phyloP scores from a whole-genome alignment of 192 early-diverging fungal genomes.

The Podila epigama region DNA sequence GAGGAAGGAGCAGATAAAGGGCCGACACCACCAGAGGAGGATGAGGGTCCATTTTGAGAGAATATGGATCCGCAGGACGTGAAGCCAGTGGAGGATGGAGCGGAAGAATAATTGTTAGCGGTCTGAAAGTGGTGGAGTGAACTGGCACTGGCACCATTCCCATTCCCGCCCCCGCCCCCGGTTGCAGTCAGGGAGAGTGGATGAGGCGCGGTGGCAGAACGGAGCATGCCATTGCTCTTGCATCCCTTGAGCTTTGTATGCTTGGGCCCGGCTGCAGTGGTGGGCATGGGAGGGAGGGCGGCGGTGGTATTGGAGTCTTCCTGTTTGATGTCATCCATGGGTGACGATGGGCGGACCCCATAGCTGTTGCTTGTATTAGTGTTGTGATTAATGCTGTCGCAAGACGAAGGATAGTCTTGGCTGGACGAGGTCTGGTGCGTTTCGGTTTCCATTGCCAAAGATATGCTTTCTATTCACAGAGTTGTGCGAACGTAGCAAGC shows the following conservation, averaged over 20 bases:
- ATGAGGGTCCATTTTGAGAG: constrained; percentile 8
- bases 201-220: constrained; percentile 27
- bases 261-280: constrained; percentile 11
- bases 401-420: too few relatives aligned
- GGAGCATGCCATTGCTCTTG: constrained; percentile 40
- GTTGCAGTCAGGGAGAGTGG: constrained; percentile 27
- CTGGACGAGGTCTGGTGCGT: too few relatives aligned
- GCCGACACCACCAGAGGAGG: constrained; percentile 21
- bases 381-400: too few relatives aligned
- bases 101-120: constrained; percentile 17
- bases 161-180: too few relatives aligned
- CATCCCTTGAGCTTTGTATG: constrained; percentile 35
- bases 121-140: constrained; percentile 42
- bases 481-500: too few relatives aligned
- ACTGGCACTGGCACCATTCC: constrained; percentile 1
- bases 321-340: constrained; percentile 3
- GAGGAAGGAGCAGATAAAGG: constrained; percentile 39
- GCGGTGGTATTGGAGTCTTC: constrained; percentile 6
- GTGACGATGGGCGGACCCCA: neutral
- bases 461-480: too few relatives aligned
- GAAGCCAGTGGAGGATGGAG: constrained; percentile 10
- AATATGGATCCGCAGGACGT: constrained; percentile 2
- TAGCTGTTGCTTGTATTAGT: too few relatives aligned
- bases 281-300: constrained; percentile 7
- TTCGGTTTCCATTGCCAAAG: too few relatives aligned